Evolutionary conservation across 192 early-diverging fungal genomes (phyloP), one percentile per base, ranked within the genome.

Genomic region (Coemansia sp.): DNA sequence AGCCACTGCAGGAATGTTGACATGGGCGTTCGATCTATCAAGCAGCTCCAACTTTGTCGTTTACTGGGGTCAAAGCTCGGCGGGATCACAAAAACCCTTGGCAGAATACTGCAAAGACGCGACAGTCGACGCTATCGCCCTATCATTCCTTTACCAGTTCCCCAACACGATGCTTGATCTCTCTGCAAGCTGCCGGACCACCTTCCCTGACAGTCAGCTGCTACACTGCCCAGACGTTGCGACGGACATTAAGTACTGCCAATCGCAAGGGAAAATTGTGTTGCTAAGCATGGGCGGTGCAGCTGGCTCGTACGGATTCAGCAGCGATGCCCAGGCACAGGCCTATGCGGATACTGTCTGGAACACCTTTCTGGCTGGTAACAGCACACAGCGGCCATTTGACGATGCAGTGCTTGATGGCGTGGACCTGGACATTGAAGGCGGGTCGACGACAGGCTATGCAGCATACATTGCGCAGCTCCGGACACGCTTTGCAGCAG

Each of bases 261-360:
- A 92, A 67, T 64, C 68, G 10, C 71, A 82, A 27, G 91, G 90
- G 3, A 90, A 89, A 44, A 71, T 73, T 5, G 70, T 92, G 3
- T 74, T 88, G 17, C 78, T 90, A 2, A 88, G 88, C 44, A 74
- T 92, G 58, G 91, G 90, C 42, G 91, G 91, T 5, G 88, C 87
- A 5, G 80, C 83, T 5, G 90, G 91, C 32, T 59, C 75, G n/a
- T 84, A 85, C 38, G 86, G 87, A 9, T 89, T 89, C 61, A 38
- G 40, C 41, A 72, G 71, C 51, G 74, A 85, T 22, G n/a, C 64
- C 8, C 58, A 84, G 7, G 89, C 76, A 5, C 44, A 59, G 10
- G 50, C 50, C n/a, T 88, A 88, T 71, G 88, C 89, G 9, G 80
- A 88, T 45, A 75, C 70, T 1, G 56, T 90, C 32, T 89, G 87